Conservation (phyloP, 306 rosid genomes). For the Amphicarpaea edgeworthii region DNA sequence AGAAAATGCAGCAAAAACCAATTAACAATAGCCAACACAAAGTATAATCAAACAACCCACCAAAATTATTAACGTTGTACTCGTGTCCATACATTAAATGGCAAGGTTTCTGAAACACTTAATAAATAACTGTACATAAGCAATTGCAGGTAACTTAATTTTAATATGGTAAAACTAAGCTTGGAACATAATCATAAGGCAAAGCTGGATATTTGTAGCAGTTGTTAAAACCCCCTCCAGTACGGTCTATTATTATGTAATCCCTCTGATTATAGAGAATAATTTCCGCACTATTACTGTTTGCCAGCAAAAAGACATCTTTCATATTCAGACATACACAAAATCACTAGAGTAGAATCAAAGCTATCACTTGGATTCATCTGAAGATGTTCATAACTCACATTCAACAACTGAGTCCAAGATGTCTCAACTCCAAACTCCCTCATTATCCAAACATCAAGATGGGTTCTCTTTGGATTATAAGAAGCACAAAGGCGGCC, state of each 20-base stretch:
- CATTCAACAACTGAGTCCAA: not conserved
- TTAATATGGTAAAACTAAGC: not conserved
- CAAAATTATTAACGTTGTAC: too few species aligned
- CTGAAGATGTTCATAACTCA: not conserved
- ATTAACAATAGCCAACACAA: not conserved
- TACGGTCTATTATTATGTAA: not conserved
- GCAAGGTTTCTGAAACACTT: not conserved
- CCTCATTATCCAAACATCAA: not conserved
- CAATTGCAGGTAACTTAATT: not conserved
- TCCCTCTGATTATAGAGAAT: not conserved
- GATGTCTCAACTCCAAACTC: not conserved
- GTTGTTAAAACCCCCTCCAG: not conserved
- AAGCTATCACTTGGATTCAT: not conserved
- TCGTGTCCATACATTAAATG: not conserved
- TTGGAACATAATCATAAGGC: not conserved
- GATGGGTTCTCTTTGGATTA: not conserved
- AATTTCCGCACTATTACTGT: rapidly evolving
- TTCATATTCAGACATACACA: not conserved
- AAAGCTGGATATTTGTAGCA: not conserved
- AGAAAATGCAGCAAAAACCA: not conserved
- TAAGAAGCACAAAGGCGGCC: not conserved
- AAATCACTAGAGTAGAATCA: not conserved
- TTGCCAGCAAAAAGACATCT: not conserved
- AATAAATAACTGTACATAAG: not conserved
- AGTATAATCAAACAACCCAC: not conserved